Conservation (phyloP, 1,284 basidiomycete genomes). For the Tilletia indica region DNA sequence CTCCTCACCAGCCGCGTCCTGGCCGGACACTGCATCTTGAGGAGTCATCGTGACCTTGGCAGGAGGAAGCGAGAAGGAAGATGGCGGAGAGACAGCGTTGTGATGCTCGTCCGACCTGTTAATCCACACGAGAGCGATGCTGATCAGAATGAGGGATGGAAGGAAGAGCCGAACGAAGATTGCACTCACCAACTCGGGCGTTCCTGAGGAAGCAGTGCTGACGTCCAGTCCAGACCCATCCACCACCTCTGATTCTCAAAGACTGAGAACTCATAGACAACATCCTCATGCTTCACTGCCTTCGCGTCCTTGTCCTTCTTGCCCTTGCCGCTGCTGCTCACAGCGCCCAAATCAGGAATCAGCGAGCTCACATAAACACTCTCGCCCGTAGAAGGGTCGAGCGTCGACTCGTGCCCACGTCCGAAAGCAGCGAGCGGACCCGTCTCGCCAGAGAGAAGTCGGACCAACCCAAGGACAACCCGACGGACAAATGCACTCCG, state of each 20-base stretch:
- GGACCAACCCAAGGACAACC: slow-evolving; percentile 24
- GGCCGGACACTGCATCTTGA: background rate
- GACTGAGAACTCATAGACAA: slow-evolving; percentile 58
- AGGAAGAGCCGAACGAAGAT: too few species aligned
- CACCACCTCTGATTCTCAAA: slow-evolving; percentile 93
- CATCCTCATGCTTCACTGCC: slow-evolving; percentile 36
- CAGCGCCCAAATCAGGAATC: background rate
- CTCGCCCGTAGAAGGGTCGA: background rate
- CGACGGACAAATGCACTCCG: slow-evolving; percentile 48
- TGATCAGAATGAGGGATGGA: background rate
- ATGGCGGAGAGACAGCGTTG: slow-evolving; percentile 59
- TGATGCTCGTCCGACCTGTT: slow-evolving; percentile 55
- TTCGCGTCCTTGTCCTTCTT: slow-evolving; percentile 26
- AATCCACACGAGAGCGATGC: slow-evolving; percentile 37
- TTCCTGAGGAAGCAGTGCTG: slow-evolving; percentile 82
- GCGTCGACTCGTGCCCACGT: slow-evolving; percentile 4
- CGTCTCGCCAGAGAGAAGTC: slow-evolving; percentile 16
- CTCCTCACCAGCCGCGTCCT: slow-evolving; percentile 4
- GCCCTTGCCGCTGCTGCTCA: slow-evolving; percentile 7
- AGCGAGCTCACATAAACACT: slow-evolving; percentile 9
- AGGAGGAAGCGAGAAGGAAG: slow-evolving; percentile 62
- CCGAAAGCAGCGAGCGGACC: background rate
- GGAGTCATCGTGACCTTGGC: slow-evolving; percentile 51
- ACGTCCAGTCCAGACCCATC: slow-evolving; percentile 76
- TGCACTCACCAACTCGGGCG: slow-evolving; percentile 76